Base-by-base conservation (phyloP, 495 filamentous ascomycete species). In the Hyaloscypha hepaticicola region DNA sequence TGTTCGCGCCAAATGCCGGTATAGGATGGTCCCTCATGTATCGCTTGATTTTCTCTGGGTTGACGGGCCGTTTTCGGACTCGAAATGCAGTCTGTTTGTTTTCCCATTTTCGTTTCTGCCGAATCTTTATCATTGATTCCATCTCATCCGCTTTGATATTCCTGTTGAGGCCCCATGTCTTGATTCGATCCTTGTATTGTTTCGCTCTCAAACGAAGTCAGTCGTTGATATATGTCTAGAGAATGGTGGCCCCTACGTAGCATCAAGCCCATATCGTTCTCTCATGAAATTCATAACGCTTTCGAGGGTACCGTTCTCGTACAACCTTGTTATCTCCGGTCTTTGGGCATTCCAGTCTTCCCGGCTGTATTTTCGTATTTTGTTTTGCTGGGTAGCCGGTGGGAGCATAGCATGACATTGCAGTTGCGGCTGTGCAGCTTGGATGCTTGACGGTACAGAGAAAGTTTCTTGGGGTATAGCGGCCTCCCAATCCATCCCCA, bases 151-250 rank as follows among this genome's bases (percentile, higher is more conserved):
- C 6, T 29, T 21, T 3, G 28, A 62, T 55, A 8, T 33, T 55
- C 50, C 55, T 62, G 19, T 62, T 34, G 14, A 62, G 25, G 29
- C 49, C 60, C 60, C 60, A 62, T 62, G 21, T 31, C 26, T 25
- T 41, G 28, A 62, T 7, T 62, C 60, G 60, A 55, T 55, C 60
- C 48, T 62, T 62, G 50, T 62, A 62, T 38, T 62, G 60, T 62
- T 62, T 62, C n/a, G 48, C 21, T 6, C 60, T 62, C 24, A 33
- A 21, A 53, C 22, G n/a, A 7, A 53, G 49, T 62, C n/a, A 62
- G 48, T 62, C n/a, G 48, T 24, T 61, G 58, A 52, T 61, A 51
- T 34, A 19, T 5, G 25, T 16, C 38, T 8, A 29, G 38, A 53
- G n/a, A 21, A 22, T 16, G 26, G 14, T 52, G 11, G 22, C 52